phyloP scores from a whole-genome alignment of 2,329 filamentous ascomycete genomes.

The Camillea tinctor region DNA sequence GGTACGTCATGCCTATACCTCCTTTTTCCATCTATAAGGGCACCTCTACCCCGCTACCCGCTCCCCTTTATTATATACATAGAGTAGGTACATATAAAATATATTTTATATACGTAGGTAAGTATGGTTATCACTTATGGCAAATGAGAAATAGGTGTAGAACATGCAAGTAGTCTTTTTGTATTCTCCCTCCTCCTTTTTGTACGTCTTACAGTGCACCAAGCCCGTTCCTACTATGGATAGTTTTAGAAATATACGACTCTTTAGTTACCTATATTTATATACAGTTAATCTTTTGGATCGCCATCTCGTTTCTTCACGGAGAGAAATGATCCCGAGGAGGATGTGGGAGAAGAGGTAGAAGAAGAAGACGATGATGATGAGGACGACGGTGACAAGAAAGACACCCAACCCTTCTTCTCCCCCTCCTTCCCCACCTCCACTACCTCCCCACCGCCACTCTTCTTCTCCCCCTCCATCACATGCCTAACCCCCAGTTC shows the following conservation, averaged over 20 bases:
- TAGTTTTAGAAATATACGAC: no score
- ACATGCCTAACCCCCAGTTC: slow-evolving; percentile 47
- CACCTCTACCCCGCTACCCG: not conserved
- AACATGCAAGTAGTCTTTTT: no score
- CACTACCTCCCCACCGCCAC: not conserved
- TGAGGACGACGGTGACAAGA: not conserved
- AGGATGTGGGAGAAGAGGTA: not conserved
- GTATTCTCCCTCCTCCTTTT: no score
- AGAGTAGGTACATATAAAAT: not conserved
- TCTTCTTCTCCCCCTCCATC: not conserved
- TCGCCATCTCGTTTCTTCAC: slow-evolving; percentile 1
- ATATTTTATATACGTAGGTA: not conserved
- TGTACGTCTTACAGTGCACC: no score
- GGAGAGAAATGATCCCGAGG: slow-evolving; percentile 3
- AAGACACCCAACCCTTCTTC: slow-evolving; percentile 7
- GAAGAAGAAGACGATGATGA: not conserved
- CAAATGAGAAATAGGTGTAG: not conserved
- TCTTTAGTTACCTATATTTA: no score
- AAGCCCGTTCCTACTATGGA: no score
- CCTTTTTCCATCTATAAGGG: not conserved
- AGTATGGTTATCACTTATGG: not conserved
- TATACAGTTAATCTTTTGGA: slow-evolving; percentile 7
- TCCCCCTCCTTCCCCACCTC: slow-evolving; percentile 9
- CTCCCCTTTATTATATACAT: not conserved
- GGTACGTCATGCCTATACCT: not conserved